Conservation (phyloP, 352 stramenopile genomes). For the Phytophthora pluvialis region DNA sequence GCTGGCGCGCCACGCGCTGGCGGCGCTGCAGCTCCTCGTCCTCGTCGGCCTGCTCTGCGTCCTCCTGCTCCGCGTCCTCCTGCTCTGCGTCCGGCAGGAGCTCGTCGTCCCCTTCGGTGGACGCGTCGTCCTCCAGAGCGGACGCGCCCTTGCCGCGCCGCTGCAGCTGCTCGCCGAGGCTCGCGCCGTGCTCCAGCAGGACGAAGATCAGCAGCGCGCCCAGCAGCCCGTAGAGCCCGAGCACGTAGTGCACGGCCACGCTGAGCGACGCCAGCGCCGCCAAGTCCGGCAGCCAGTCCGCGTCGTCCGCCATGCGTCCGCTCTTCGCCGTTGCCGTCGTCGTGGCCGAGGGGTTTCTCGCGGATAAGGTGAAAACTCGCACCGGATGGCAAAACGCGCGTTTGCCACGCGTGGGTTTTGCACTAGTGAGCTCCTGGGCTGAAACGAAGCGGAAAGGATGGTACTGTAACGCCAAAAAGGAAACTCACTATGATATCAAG, state of each 20-base stretch:
- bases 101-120: constrained; percentile 33
- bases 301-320: constrained; percentile 39
- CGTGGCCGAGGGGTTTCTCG: constrained; percentile 12
- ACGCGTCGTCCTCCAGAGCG: constrained; percentile 26
- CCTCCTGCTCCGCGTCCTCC: constrained; percentile 5
- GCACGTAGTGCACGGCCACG: constrained; percentile 70
- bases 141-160: constrained; percentile 10
- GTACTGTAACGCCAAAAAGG: constrained; percentile 15
- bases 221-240: constrained; percentile 60
- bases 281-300: constrained; percentile 62
- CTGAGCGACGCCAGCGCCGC: constrained; percentile 60
- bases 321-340: constrained; percentile 5
- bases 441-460: not conserved
- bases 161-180: not conserved
- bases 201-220: constrained; percentile 46
- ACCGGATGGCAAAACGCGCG: constrained; percentile 12
- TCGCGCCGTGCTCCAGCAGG: constrained; percentile 46
- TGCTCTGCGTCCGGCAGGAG: not conserved
- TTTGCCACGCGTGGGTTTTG: constrained; percentile 5
- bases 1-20: constrained; percentile 6
- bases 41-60: not conserved
- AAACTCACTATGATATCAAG: constrained; percentile 14
- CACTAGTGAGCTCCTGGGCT: not conserved
- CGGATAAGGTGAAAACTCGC: constrained; percentile 13
- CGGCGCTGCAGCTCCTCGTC: constrained; percentile 14